Conservation (phyloP, 257 asterid genomes). For the Henckelia pumila region DNA sequence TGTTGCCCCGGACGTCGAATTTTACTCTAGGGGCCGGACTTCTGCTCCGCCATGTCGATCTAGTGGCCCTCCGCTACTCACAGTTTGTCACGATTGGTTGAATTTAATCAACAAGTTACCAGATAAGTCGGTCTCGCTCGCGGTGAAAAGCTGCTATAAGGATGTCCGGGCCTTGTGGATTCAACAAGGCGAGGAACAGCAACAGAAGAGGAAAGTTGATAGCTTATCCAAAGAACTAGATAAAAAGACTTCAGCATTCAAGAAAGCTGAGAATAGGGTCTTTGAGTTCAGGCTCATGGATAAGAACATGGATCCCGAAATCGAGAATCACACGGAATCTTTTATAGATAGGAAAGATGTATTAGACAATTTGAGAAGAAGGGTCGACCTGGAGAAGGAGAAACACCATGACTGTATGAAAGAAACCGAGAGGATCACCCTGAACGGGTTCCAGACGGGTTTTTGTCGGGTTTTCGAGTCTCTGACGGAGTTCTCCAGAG, state of each 20-base stretch:
- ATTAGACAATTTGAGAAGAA: constrained; percentile 51
- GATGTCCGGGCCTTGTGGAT: constrained; percentile 81
- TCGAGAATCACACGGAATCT: constrained; percentile 41
- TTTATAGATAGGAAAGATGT: constrained; percentile 48
- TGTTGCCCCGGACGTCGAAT: constrained; percentile 51
- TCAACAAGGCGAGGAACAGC: constrained; percentile 84
- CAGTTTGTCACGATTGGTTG: constrained; percentile 63
- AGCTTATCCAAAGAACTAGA: constrained; percentile 70
- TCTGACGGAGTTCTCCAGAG: constrained; percentile 65
- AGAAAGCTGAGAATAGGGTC: constrained; percentile 52
- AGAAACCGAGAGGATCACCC: constrained; percentile 66
- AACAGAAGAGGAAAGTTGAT: constrained; percentile 79
- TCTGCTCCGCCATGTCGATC: constrained; percentile 27
- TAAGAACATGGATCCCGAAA: constrained; percentile 33
- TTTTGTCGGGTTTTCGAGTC: constrained; percentile 76
- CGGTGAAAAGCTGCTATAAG: constrained; percentile 64
- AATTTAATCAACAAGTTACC: constrained; percentile 58
- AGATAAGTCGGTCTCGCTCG: constrained; percentile 51
- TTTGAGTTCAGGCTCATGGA: constrained; percentile 51
- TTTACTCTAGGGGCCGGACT: constrained; percentile 35
- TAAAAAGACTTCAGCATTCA: constrained; percentile 48
- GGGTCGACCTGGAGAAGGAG: constrained; percentile 70
- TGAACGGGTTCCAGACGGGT: constrained; percentile 80
- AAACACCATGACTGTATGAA: constrained; percentile 62
- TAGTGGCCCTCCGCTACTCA: constrained; percentile 67